Base-by-base conservation (phyloP, 352 stramenopile species). In the Pythium volutum region DNA sequence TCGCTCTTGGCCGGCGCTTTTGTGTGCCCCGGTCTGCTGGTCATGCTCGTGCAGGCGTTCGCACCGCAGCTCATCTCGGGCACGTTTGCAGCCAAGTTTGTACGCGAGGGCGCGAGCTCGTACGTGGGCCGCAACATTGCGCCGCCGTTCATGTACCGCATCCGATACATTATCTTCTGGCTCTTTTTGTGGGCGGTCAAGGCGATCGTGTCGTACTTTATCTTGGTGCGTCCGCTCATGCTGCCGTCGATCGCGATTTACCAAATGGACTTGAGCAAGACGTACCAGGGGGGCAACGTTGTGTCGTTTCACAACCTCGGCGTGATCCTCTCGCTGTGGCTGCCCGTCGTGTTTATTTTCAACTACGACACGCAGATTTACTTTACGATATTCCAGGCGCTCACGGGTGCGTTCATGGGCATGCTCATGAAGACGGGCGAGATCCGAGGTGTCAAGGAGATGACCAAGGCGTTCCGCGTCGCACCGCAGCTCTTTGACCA, bases 321-420 rank as follows among this genome's bases (percentile, higher is more conserved):
- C 36, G 53, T 81, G n/a, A 78, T 81, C 39, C 22, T 78, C 4
- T 62, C 67, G 39, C 58, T 81, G n/a, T 81, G 73, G 73, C 26
- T 71, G n/a, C 73, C 73, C 1, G 62, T 79, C 7, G 60, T 81
- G 10, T 79, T 81, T 49, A 68, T 81, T 45, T 81, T 78, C 70
- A 79, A 75, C 69, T 81, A 78, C 66, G 73, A 81, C 52, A 77
- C 73, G 33, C 73, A 81, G 51, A 81, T 78, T 38, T 81, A 79
- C 61, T 81, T 78, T 38, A 79, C 73, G 16, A 73, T 70, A 16
- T 67, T 81, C 52, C 70, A 81, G 57, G 69, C 69, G 0, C n/a
- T 75, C 15, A 23, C 70, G 8, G 73, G 73, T 49, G 64, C 41
- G 16, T 62, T 74, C 39, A 63, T 64, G 67, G 73, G 73, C 26